Evolutionary conservation across 495 filamentous ascomycete genomes (phyloP).

Genomic region (Penicillium alfredii): DNA sequence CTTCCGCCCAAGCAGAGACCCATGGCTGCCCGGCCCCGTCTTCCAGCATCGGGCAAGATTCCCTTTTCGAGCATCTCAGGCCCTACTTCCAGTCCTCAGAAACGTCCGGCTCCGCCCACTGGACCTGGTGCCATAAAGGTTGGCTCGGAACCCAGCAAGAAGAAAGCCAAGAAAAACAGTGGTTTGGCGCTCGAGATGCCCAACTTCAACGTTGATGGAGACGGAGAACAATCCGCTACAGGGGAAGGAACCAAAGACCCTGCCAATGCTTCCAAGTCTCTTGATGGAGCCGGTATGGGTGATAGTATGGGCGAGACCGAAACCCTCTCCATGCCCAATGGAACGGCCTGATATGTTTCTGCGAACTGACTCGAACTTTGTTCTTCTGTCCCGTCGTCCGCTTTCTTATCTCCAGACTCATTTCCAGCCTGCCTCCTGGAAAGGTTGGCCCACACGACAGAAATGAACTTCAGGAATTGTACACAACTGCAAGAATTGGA

Average conservation of each 20-base stretch:
- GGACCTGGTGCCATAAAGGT: conserved; percentile 19
- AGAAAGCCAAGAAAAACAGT: conserved; percentile 45
- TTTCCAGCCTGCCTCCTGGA: no score
- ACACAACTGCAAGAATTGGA: no score
- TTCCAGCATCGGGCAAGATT: conserved; percentile 95
- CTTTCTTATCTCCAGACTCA: no score
- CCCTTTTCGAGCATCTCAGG: conserved; percentile 26
- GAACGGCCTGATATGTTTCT: conserved; percentile 18
- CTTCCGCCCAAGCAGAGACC: conserved; percentile 86
- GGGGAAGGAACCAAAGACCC: conserved; percentile 20
- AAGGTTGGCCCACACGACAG: no score
- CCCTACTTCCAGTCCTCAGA: conserved; percentile 63
- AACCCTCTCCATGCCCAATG: conserved; percentile 28
- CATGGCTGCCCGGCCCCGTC: conserved; percentile 62
- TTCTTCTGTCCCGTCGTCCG: no score
- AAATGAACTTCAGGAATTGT: no score
- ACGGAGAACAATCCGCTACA: conserved; percentile 17
- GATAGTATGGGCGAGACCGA: conserved; percentile 10
- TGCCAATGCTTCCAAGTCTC: conserved; percentile 9
- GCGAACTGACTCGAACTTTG: no score
- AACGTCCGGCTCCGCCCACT: conserved; percentile 56
- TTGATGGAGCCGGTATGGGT: conserved; percentile 13
- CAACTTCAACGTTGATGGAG: conserved; percentile 29
- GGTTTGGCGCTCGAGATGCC: conserved; percentile 27
- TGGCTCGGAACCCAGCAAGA: conserved; percentile 40